Percentiles rank a stretch among this genome's conserved stretches.
phyloP scores from a whole-genome alignment of 2,329 filamentous ascomycete genomes.

The Fusarium odoratissimum region DNA sequence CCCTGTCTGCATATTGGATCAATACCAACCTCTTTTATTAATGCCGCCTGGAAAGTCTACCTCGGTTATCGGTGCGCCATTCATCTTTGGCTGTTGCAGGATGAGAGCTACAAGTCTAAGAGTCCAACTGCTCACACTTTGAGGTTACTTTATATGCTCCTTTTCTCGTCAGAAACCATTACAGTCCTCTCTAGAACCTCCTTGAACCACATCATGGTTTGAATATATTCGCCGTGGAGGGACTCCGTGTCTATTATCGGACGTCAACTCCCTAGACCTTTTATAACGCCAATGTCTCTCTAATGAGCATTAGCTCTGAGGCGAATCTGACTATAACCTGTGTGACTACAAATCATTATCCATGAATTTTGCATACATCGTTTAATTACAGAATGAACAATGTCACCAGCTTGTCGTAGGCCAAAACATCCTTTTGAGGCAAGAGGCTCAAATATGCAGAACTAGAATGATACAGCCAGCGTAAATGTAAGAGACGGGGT shows the following conservation, averaged over 20 bases:
- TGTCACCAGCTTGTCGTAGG: background rate
- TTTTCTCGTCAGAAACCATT: background rate
- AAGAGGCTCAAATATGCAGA: background rate
- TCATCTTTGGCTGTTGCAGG: background rate
- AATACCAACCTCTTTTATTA: conserved; percentile 14
- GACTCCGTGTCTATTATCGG: background rate
- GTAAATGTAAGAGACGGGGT: background rate
- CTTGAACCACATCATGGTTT: too few relatives aligned
- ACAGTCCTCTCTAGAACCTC: background rate
- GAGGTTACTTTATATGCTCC: background rate
- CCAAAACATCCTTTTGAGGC: background rate
- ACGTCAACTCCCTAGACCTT: background rate
- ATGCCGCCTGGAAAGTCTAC: background rate
- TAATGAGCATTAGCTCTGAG: background rate
- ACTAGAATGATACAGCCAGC: background rate
- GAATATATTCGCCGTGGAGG: background rate
- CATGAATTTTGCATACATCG: background rate
- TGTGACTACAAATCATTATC: too few relatives aligned
- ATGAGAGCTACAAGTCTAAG: background rate
- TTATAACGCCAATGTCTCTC: background rate
- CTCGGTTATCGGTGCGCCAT: background rate
- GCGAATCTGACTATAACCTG: too few relatives aligned
- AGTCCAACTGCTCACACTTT: background rate
- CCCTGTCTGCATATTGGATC: conserved; percentile 22
- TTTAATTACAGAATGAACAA: too few relatives aligned